These are phyloP conservation scores for Globisporangium emineosum DNA, from an alignment of 352 stramenopile genomes.

Conservation along the genomic window DNA sequence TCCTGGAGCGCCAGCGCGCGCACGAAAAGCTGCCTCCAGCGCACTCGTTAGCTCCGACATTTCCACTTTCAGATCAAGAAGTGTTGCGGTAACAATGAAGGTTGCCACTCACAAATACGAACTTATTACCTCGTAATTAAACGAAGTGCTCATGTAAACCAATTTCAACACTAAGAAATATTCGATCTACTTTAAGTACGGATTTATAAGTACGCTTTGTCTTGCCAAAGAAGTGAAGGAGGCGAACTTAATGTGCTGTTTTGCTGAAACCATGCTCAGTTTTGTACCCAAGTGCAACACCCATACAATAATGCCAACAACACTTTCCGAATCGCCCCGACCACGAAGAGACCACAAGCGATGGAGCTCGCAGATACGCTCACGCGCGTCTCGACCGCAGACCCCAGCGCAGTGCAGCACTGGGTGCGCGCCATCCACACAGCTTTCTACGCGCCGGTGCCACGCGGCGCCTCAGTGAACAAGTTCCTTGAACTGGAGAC, in stretches of 20 bases:
- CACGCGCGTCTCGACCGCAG: background rate
- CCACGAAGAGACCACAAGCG: background rate
- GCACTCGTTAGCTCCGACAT: conserved; percentile 8
- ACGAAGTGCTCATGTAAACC: background rate
- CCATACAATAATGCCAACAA: background rate
- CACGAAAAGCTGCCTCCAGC: conserved; percentile 7
- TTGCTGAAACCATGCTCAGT: background rate
- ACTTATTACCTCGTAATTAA: background rate
- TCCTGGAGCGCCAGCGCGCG: background rate
- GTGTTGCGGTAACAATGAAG: background rate
- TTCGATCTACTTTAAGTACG: background rate
- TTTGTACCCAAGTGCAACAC: conserved; percentile 6
- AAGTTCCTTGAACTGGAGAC: conserved; percentile 55
- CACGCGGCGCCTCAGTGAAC: conserved; percentile 23
- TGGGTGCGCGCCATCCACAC: conserved; percentile 28
- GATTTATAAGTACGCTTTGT: background rate
- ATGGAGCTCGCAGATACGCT: conserved; percentile 14
- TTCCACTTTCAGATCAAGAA: background rate
- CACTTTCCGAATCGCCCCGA: background rate
- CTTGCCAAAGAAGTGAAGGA: background rate
- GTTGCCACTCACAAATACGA: background rate
- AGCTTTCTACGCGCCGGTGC: conserved; percentile 27
- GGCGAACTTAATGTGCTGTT: background rate
- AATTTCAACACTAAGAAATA: too few relatives aligned
- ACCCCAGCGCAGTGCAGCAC: conserved; percentile 7